Percentiles rank a stretch among this genome's conserved stretches.
Conservation (phyloP, 768 basidiomycete species). For the Lactarius hatsudake region DNA sequence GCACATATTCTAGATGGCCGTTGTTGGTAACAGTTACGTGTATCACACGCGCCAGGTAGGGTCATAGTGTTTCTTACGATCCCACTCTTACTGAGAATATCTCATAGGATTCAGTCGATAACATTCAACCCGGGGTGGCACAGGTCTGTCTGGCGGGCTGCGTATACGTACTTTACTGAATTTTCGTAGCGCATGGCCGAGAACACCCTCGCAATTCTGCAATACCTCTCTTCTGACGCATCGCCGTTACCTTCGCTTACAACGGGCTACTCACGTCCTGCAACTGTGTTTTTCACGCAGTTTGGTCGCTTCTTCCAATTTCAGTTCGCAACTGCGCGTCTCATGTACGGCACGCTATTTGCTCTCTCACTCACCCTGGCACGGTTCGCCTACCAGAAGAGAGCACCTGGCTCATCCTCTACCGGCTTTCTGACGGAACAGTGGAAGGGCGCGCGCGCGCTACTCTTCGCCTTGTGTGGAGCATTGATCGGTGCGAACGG, state of each 20-base stretch:
- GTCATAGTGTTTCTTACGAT: background rate
- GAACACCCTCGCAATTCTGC: conserved; percentile 77
- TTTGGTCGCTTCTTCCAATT: conserved; percentile 70
- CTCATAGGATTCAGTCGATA: conserved; percentile 67
- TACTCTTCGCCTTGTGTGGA: conserved; percentile 51
- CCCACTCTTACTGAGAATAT: conserved; percentile 6
- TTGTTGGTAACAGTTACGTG: conserved; percentile 88
- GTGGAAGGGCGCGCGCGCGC: conserved; percentile 46
- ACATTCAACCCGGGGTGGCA: conserved; percentile 82
- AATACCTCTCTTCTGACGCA: conserved; percentile 62
- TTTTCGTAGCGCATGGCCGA: conserved; percentile 79
- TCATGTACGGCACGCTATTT: conserved; percentile 56
- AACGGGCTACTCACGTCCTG: conserved; percentile 46
- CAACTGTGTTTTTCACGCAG: conserved; percentile 76
- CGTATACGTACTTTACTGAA: background rate
- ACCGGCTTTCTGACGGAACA: conserved; percentile 41
- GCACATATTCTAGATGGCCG: conserved; percentile 61
- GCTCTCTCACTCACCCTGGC: conserved; percentile 47
- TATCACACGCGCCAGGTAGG: conserved; percentile 88
- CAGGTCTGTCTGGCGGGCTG: conserved; percentile 33
- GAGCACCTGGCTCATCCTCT: conserved; percentile 28
- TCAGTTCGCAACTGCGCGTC: conserved; percentile 66
- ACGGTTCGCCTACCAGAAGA: conserved; percentile 37
- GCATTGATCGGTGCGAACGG: conserved; percentile 63
- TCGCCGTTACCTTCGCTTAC: conserved; percentile 71